phyloP scores from a whole-genome alignment of 352 stramenopile species.

The Phytophthora constricta region DNA sequence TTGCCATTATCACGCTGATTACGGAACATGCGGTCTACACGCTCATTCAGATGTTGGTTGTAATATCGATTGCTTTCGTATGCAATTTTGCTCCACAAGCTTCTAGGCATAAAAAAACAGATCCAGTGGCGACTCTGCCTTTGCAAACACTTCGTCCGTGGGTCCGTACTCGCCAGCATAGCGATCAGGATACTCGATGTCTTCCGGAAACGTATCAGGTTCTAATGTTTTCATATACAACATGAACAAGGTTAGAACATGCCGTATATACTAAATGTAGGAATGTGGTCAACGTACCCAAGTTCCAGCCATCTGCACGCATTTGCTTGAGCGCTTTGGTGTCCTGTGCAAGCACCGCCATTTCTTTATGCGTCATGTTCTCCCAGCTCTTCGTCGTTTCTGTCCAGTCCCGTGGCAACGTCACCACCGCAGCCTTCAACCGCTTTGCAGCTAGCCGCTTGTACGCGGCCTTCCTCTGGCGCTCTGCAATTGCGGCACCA shows the following conservation, averaged over 20 bases:
- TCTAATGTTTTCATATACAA: constrained; percentile 8
- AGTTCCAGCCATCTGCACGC: constrained; percentile 10
- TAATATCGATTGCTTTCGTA: constrained; percentile 25
- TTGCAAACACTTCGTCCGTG: neutral
- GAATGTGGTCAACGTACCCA: constrained; percentile 7
- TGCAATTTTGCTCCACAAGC: constrained; percentile 12
- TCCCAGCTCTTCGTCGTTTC: neutral
- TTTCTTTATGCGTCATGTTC: neutral
- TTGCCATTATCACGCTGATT: constrained; percentile 4
- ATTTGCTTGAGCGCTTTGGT: neutral
- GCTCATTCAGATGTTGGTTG: constrained; percentile 16
- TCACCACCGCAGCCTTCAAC: neutral
- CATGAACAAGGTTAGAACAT: constrained; percentile 8
- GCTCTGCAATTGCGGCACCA: neutral
- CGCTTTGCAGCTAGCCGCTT: neutral
- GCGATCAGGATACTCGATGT: neutral
- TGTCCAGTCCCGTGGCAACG: constrained; percentile 9
- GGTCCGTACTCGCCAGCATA: constrained; percentile 6
- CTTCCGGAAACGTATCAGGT: constrained; percentile 2
- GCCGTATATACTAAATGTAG: constrained; percentile 23
- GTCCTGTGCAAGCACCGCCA: constrained; percentile 11
- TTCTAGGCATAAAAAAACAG: constrained; percentile 22
- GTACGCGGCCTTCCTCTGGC: neutral
- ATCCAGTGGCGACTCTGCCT: constrained; percentile 12
- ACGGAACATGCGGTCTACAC: neutral